Percentiles rank a stretch among this genome's conserved stretches.
Evolutionary conservation across 2,329 filamentous ascomycete species (phyloP).

Genomic region (Aspergillus aculeatinus): DNA sequence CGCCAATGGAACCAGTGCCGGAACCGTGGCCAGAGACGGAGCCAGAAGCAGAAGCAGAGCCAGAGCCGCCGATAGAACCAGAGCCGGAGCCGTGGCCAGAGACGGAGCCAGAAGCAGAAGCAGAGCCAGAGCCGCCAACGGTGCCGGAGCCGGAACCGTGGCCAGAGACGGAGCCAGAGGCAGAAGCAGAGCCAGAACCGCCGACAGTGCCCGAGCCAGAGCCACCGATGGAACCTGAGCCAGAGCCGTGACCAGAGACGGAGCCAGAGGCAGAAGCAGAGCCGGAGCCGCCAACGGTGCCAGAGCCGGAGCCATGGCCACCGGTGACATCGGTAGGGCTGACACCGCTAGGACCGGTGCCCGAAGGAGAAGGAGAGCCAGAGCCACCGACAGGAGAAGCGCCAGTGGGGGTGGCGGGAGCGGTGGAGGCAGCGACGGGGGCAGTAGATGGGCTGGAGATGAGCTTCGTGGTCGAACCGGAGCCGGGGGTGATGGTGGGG

Average conservation of each 20-base stretch:
- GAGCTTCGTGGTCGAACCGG: conserved; percentile 17
- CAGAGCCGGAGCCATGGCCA: conserved; percentile 5
- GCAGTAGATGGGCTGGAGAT: conserved; percentile 18
- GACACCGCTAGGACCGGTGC: conserved; percentile 13
- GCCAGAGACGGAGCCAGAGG: neutral
- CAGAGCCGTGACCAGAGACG: neutral
- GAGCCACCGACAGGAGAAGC: conserved; percentile 11
- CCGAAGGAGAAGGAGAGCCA: conserved; percentile 11
- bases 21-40: neutral
- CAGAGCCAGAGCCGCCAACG: neutral
- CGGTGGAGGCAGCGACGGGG: conserved; percentile 6
- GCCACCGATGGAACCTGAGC: conserved; percentile 13
- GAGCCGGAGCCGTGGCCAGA: neutral
- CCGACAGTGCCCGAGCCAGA: conserved; percentile 14
- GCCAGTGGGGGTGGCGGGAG: conserved; percentile 10
- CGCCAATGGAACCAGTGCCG: no score
- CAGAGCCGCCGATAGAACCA: neutral
- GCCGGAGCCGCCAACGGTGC: conserved; percentile 19
- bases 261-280: conserved; percentile 3
- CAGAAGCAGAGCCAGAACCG: conserved; percentile 9
- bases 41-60: conserved; percentile 2
- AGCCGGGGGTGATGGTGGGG: conserved; percentile 8
- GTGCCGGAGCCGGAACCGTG: neutral
- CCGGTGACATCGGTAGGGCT: neutral
- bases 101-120: neutral